Percentiles rank a stretch among this genome's conserved stretches.
Evolutionary conservation across 1,284 basidiomycete genomes (phyloP).

Genomic region (Apiotrichum montevideense): DNA sequence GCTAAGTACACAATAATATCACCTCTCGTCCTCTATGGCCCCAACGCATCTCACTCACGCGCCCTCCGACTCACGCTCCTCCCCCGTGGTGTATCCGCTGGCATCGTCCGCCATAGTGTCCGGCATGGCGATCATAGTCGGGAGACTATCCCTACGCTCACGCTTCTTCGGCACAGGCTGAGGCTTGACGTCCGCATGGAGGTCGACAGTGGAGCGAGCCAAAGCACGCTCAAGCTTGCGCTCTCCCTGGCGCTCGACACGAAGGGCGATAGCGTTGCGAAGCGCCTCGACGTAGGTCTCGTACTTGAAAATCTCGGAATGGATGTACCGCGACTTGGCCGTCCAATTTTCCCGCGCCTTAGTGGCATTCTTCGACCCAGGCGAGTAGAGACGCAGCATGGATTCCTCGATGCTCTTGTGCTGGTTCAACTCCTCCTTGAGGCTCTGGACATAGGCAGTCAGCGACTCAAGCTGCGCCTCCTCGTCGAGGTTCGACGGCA

Average conservation of each 20-base stretch:
- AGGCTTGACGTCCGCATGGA: conserved; percentile 1
- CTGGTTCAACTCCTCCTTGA: conserved; percentile 71
- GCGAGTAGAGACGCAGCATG: conserved; percentile 75
- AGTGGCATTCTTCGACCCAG: conserved; percentile 62
- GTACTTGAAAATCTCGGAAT: conserved; percentile 91
- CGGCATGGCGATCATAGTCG: background rate
- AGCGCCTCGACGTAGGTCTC: conserved; percentile 90
- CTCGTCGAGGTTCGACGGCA: conserved; percentile 80
- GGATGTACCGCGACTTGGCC: conserved; percentile 76
- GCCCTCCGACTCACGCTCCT: no score
- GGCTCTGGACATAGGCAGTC: conserved; percentile 64
- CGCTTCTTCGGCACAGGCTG: no score
- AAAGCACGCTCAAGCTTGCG: conserved; percentile 62
- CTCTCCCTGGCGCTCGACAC: conserved; percentile 77
- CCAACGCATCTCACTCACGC: no score
- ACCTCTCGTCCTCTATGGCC: no score
- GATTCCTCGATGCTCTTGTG: conserved; percentile 80
- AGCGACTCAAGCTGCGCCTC: conserved; percentile 84
- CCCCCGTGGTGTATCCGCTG: background rate
- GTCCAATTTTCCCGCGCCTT: conserved; percentile 89
- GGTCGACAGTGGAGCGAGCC: conserved; percentile 15
- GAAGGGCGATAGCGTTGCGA: conserved; percentile 67
- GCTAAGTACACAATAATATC: no score
- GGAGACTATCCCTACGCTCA: background rate
- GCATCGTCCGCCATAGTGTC: background rate